Evolutionary conservation across 169 alveolate species (phyloP), one percentile per base, ranked within the genome.

Genomic region (Plasmodium coatneyi): DNA sequence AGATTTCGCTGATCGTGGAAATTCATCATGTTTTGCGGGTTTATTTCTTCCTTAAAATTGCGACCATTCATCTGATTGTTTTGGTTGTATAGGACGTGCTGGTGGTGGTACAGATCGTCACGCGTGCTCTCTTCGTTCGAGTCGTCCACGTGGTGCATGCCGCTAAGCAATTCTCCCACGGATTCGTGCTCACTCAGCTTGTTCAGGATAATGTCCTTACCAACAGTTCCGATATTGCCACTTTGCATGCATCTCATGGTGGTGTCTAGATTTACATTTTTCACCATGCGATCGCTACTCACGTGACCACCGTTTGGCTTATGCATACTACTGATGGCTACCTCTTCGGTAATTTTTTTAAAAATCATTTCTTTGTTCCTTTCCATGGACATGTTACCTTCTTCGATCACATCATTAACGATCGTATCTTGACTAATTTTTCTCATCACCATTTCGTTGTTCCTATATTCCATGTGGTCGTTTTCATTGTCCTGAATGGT

Each of bases 361-460:
- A 46, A 16, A 43, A 80, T 49, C 34, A 39, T 46, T 43, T 80
- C 49, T 25, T 49, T 22, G 66, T 80, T 80, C 36, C 32, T 80
- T 19, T 80, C 72, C 30, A 25, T 14, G 5, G 76, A 6, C 14
- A 46, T 46, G 5, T 30, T 9, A 7, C 2, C 10, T 3, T 80
- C 89, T 14, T 80, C 89, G 32, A 46, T 80, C 14, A 80, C 16
- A 34, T 80, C 89, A 52, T 46, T 54, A 49, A 34, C 34, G 30
- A 30, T 52, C 19, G 66, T 80, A 14, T 80, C 89, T 19, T 80
- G 76, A n/a, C 89, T 80, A 52, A n/a, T 19, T 46, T 80, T 52
- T 28, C 72, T 80, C 39, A 52, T 3, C 54, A 46, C 9, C 66
- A 30, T 49, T 49, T 80, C 46, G n/a, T n/a, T 80, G 79, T 34